Evolutionary conservation across 768 basidiomycete genomes (phyloP).

Genomic region (Hirschioporus abietinus): DNA sequence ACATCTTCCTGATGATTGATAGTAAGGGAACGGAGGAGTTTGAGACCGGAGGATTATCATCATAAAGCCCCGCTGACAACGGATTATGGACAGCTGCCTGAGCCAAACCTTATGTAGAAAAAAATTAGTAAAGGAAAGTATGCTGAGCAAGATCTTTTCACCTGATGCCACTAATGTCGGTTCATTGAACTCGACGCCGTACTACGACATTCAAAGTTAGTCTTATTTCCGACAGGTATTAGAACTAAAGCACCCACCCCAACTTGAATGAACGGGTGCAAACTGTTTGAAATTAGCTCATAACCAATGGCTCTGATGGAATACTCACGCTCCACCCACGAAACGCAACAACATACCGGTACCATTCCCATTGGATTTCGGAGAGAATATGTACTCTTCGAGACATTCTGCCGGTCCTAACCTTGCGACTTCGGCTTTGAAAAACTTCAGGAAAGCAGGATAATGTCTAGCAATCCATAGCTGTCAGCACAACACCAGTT

Average conservation of each 20-base stretch:
- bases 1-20: slow-evolving; percentile 44
- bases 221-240: not conserved
- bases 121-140: not conserved
- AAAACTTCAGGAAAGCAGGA: slow-evolving; percentile 24
- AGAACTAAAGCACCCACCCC: slow-evolving; percentile 35
- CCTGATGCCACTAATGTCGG: slow-evolving; percentile 47
- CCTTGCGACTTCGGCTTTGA: slow-evolving; percentile 33
- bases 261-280: slow-evolving; percentile 54
- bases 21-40: slow-evolving; percentile 32
- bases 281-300: slow-evolving; percentile 23
- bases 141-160: slow-evolving; percentile 14
- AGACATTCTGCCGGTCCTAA: slow-evolving; percentile 34
- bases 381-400: slow-evolving; percentile 45
- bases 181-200: slow-evolving; percentile 46
- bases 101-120: slow-evolving; percentile 37
- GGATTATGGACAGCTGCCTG: slow-evolving; percentile 40
- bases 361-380: slow-evolving; percentile 26
- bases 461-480: slow-evolving; percentile 25
- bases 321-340: slow-evolving; percentile 30
- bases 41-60: slow-evolving; percentile 18
- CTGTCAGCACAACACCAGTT: slow-evolving; percentile 33
- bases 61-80: slow-evolving; percentile 26
- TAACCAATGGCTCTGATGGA: not conserved
- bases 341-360: slow-evolving; percentile 30
- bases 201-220: slow-evolving; percentile 25